Evolutionary conservation across 192 early-diverging fungal genomes (phyloP), one percentile per base, ranked within the genome.

Genomic region (Haplosporangium gracile): DNA sequence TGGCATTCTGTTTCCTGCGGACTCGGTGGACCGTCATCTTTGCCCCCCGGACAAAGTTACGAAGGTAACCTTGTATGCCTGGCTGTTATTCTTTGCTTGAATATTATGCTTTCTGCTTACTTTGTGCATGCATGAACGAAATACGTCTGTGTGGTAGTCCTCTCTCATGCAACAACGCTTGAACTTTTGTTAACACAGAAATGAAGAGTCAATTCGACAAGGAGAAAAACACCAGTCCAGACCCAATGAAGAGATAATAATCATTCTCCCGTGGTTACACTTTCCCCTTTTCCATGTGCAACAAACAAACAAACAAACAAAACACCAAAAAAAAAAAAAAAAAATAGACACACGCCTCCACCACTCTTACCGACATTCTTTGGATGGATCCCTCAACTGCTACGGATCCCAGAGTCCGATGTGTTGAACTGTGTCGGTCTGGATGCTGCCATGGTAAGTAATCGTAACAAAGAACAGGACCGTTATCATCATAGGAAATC

Each of bases 391-490:
- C 55, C 81, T 5, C 88, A 90, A 38, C 75, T 93, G 68, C n/a
- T 91, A 1, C 69, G 76, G 32, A 90, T 91, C 13, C 72, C 87
- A 22, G 85, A 93, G 74, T 57, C 82, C 1, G 90, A 85, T 34
- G 53, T 93, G 11, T 65, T 93, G 13, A 88, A 93, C 20, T 85
- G 88, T 75, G 91, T 92, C 9, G 92, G 92, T 38, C 82, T 93
- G 34, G 92, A 93, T 84, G 92, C 92, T 63, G 91, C 87, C 16
- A 90, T 93, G 87, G 91, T 91, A 89, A 70, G 53, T 43, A 55
- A 43, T 63, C 4, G 34, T 16, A 34, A 11, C 45, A n/a, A 11
- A 24, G 22, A 24, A 68, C 18, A 57, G 45, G 20, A 53, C 51
- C 9, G 24, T 16, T 1, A 18, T 63, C 4, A 63, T 5, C 22